Evolutionary conservation across 2,329 filamentous ascomycete species (phyloP), one percentile per base, ranked within the genome.

Genomic region (Huntiella savannae): DNA sequence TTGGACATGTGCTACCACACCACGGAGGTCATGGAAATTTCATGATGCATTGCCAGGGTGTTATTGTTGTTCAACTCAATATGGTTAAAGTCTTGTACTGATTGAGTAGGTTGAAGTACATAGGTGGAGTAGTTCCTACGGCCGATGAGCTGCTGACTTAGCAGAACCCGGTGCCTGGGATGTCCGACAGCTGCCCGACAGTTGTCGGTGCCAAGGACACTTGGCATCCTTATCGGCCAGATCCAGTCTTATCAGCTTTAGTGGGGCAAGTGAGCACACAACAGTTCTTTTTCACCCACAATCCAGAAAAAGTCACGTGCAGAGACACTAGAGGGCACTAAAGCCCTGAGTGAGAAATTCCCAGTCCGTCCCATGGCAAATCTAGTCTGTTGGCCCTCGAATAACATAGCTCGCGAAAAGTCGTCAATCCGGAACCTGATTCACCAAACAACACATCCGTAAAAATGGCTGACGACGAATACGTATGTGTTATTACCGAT

Each of bases 381-480:
- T 47, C 45, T 47, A 47, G 37, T 28, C 49, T 40, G 47, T 45
- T 36, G 44, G 45, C 48, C 48, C 40, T 49, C 48, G 22, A 43
- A 47, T 49, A 49, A 50, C 49, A 43, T 45, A 50, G 42, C 42
- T 50, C 49, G 49, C 45, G 45, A 50, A 41, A 47, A 43, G 22
- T 47, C 41, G 45, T 48, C 41, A 50, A 50, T 48, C 45, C 45
- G 45, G 47, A 47, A 49, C 35, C 43, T 35, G 45, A 49, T 49
- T 47, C 35, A 49, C 44, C 40, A 49, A 41, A 49, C 48, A 54
- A 60, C 57, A 60, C 59, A 58, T 67, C 62, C 67, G 65, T 63
- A 64, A 71, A 60, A 71, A 88, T 88, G 83, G 83, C 83, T 78
- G 83, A 88, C 75, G 63, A 68, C 60, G 80, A 86, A 72, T 91